Conservation (phyloP, 768 basidiomycete species). For the Holtermannia corniformis region DNA sequence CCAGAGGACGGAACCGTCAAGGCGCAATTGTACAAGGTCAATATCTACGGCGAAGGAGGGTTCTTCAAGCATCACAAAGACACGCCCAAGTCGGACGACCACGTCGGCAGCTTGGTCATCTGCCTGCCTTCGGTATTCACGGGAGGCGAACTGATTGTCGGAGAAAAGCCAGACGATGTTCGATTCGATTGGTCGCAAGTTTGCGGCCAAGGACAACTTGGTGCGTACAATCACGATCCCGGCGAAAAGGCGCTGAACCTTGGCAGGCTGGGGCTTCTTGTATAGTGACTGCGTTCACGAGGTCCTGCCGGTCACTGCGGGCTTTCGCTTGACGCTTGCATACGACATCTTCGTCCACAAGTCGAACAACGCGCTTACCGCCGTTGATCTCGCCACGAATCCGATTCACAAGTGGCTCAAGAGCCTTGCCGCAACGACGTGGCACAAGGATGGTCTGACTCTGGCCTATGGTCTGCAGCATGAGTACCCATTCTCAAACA, state of each 20-base stretch:
- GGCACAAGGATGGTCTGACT: too few species aligned
- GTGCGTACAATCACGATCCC: neutral
- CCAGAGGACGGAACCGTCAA: neutral
- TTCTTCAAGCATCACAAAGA: conserved; percentile 17
- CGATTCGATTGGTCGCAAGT: conserved; percentile 9
- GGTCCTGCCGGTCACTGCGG: conserved; percentile 44
- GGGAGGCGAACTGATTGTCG: conserved; percentile 17
- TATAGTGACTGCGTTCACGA: conserved; percentile 48
- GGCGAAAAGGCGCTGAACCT: neutral
- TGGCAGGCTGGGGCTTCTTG: conserved; percentile 45
- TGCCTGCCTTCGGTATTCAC: conserved; percentile 12
- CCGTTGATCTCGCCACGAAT: neutral
- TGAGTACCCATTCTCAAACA: too few species aligned
- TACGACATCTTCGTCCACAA: conserved; percentile 17
- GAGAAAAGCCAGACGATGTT: neutral
- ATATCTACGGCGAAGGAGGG: conserved; percentile 11
- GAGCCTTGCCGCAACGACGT: too few species aligned
- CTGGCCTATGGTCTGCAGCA: too few species aligned
- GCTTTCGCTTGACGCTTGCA: conserved; percentile 47
- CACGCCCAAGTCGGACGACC: conserved; percentile 4
- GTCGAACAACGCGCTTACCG: neutral
- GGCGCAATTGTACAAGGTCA: conserved; percentile 11
- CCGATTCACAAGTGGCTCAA: neutral
- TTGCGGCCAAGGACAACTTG: conserved; percentile 1
- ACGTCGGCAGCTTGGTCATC: conserved; percentile 15